A percentile compares a stretch with the other conserved stretches of the same genome.
phyloP scores from a whole-genome alignment of 2,329 filamentous ascomycete genomes.

The Sclerotinia subarctica region DNA sequence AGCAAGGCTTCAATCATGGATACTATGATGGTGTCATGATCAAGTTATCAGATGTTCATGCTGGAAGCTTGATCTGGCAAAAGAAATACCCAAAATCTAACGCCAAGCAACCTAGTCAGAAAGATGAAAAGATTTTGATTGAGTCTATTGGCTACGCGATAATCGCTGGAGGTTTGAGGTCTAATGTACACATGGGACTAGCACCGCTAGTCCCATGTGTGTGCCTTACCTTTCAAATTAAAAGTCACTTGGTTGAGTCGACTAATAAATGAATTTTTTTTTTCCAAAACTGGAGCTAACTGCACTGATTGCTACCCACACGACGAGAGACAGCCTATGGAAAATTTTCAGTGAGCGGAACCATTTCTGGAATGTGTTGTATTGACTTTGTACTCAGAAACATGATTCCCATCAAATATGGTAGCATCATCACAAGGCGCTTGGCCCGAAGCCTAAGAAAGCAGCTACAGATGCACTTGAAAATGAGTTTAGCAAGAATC shows the following conservation, averaged over 20 bases:
- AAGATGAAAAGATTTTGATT: neutral
- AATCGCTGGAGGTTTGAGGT: neutral
- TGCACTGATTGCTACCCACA: neutral
- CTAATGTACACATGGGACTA: neutral
- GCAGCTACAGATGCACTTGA: neutral
- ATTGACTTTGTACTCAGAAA: neutral
- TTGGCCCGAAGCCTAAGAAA: neutral
- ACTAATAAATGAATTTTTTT: too few relatives aligned
- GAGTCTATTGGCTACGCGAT: neutral
- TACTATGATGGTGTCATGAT: constrained; percentile 12
- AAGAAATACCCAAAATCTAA: constrained; percentile 2
- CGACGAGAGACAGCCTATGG: neutral
- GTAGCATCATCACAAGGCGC: neutral
- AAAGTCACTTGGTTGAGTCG: neutral
- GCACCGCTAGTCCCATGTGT: neutral
- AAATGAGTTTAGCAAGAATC: neutral
- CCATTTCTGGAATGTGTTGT: neutral
- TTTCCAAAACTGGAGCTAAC: neutral
- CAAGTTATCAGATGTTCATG: neutral
- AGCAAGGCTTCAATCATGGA: neutral
- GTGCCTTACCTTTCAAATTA: neutral
- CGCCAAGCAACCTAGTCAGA: neutral
- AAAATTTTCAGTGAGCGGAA: neutral
- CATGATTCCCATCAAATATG: constrained; percentile 7
- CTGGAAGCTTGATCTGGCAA: neutral